Evolutionary conservation across 2,329 filamentous ascomycete species (phyloP), one percentile per base, ranked within the genome.

Genomic region (Cladobotryum mycophilum): DNA sequence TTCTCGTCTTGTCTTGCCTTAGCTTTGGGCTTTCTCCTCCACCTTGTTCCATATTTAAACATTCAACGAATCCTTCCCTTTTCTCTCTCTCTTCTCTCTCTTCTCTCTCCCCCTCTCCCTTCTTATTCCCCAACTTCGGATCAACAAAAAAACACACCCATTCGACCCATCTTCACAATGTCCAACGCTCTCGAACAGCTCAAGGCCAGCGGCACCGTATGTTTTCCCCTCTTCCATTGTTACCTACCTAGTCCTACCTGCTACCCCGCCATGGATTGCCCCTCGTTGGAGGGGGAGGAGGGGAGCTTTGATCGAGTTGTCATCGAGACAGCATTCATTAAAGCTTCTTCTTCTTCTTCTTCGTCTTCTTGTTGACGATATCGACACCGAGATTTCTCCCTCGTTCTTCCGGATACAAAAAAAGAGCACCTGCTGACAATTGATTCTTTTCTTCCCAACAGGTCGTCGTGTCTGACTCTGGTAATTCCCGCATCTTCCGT

Each of bases 381-480:
- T 8, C 25, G 25, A 11, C 25, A 8, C 25, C 4, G 8, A 11
- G 25, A 30, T n/a, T 38, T 38, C 15, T 25, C 36, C 11, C 33
- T 14, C 15, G 17, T 33, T 8, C 20, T 20, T 9, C 9, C 35
- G 35, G 11, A 17, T 30, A 11, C 6, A 30, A 30, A 8, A 30
- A 8, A 4, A 43, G 20, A 46, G 25, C 8, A 18, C 22, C 9
- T 42, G 42, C 46, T 53, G 41, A 53, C 48, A n/a, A 40, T 46
- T 53, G 37, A 33, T 51, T 42, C 35, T 36, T 5, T 35, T 37
- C 35, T 20, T 42, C 44, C 41, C 93, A 51, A 60, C 68, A 95
- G 89, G 87, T 89, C 59, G 93, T 97, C 68, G 93, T 97, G 73
- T 92, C 88, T 73, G 93, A 97, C 79, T 96, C 92, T 74, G 93